Evolutionary conservation across 2,329 filamentous ascomycete genomes (phyloP).

Genomic region (Colletotrichum sp.): DNA sequence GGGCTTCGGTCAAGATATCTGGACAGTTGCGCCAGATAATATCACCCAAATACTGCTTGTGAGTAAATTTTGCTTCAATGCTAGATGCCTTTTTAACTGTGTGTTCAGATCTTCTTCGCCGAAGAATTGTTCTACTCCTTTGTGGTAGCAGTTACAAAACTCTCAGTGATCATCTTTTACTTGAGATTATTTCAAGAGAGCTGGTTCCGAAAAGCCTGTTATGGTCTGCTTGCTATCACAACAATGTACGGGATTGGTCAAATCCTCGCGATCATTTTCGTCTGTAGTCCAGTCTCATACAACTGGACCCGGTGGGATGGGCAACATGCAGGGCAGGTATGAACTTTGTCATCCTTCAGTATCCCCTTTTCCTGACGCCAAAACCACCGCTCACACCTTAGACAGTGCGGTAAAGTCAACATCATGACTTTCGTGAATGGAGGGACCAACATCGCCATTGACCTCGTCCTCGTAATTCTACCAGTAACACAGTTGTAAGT

Average conservation of each 20-base stretch:
- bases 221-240: not conserved
- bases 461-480: not conserved
- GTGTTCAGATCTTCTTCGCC: not conserved
- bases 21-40: not conserved
- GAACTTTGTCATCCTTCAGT: not conserved
- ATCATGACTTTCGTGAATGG: slow-evolving; percentile 1
- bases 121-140: slow-evolving; percentile 3
- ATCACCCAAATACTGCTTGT: slow-evolving; percentile 9
- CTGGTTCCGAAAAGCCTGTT: not conserved
- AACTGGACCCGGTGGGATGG: slow-evolving; percentile 9
- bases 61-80: not conserved
- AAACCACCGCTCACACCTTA: not conserved
- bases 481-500: slow-evolving; percentile 13
- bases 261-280: not conserved
- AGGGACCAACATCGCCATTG: not conserved
- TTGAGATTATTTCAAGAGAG: not conserved
- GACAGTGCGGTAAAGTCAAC: not conserved
- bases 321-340: not conserved
- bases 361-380: not conserved
- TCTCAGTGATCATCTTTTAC: slow-evolving; percentile 7
- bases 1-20: not conserved
- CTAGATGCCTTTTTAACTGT: not conserved
- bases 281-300: not conserved
- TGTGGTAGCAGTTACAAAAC: not conserved
- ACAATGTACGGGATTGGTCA: not conserved